Base-by-base conservation (phyloP, 495 filamentous ascomycete genomes). In the Chaetomidium leptoderma region DNA sequence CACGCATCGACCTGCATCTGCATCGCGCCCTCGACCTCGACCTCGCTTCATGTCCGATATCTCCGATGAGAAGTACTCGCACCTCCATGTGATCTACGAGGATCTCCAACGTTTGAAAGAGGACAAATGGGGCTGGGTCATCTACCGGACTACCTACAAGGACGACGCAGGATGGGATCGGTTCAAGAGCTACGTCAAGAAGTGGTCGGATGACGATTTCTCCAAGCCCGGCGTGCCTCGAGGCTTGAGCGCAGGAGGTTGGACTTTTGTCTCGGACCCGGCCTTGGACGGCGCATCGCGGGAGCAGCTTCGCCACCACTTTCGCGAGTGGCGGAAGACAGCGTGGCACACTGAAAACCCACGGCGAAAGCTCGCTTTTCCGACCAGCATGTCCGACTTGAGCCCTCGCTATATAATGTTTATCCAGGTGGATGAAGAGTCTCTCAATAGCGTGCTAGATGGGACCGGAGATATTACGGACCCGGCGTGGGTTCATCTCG, bases 41-140 rank as follows among this genome's bases (percentile, higher is more conserved):
- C n/a, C n/a, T n/a, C n/a, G n/a, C 39, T 42, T 7, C 4, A 11
- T 42, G 19, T 42, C 39, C 39, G n/a, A 42, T 42, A 19, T 13
- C 4, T 42, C 11, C 5, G 21, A 13, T 11, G 39, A n/a, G n/a
- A n/a, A n/a, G n/a, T n/a, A n/a, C n/a, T n/a, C n/a, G n/a, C n/a
- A n/a, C n/a, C n/a, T n/a, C n/a, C n/a, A n/a, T n/a, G n/a, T n/a
- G 39, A 24, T 45, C 42, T 0, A 45, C 7, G 10, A 45, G 16
- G 6, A n/a, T 5, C 49, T 76, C 39, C 37, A 45, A 3, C 14
- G 35, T 14, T n/a, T 33, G 39, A 29, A 44, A 4, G 19, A 44
- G 16, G 16, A n/a, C 9, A 55, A 55, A 55, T 55, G 52, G 52
- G 52, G 52, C 39, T 45, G 32, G 30, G 24, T 55, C 52, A 45